These are phyloP conservation scores for Monascus ruber DNA, from an alignment of 2,329 filamentous ascomycete species.

Conservation along the genomic window DNA sequence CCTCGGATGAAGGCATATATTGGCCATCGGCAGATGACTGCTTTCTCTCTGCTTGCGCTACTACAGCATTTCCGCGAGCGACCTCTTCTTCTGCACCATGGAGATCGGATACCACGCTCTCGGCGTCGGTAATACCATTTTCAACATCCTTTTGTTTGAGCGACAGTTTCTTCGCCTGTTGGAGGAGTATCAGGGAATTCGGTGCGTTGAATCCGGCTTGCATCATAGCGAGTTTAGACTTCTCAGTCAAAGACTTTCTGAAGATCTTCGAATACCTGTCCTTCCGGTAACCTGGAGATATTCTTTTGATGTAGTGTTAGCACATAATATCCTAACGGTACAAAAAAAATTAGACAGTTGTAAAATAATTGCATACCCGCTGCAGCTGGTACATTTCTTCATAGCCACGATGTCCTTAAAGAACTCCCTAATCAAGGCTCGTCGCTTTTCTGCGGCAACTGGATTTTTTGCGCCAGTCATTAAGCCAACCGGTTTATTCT, in stretches of 20 bases:
- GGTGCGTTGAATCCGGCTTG: conserved; percentile 54
- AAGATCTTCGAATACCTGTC: conserved; percentile 92
- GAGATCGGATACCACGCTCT: conserved; percentile 45
- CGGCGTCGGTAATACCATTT: conserved; percentile 30
- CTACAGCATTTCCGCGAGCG: conserved; percentile 39
- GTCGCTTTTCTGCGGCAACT: conserved; percentile 64
- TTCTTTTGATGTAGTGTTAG: conserved; percentile 35
- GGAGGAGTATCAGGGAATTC: conserved; percentile 57
- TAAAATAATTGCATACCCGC: conserved; percentile 31
- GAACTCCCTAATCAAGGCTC: conserved; percentile 69
- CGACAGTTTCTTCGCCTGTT: conserved; percentile 32
- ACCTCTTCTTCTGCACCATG: conserved; percentile 50
- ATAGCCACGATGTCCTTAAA: conserved; percentile 58
- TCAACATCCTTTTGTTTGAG: conserved; percentile 19
- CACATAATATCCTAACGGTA: conserved; percentile 1
- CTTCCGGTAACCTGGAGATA: conserved; percentile 76
- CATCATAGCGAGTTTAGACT: conserved; percentile 68
- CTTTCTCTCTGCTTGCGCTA: conserved; percentile 23
- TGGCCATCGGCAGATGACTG: conserved; percentile 38
- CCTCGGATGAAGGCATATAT: conserved; percentile 74
- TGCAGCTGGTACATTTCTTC: conserved; percentile 58
- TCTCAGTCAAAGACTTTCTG: conserved; percentile 62
- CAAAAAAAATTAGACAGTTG: background rate
- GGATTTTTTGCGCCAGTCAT: conserved; percentile 62
- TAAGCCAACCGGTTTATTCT: conserved; percentile 30